Evolutionary conservation across 2,329 filamentous ascomycete species (phyloP).

Genomic region (Sphaerulina musiva): DNA sequence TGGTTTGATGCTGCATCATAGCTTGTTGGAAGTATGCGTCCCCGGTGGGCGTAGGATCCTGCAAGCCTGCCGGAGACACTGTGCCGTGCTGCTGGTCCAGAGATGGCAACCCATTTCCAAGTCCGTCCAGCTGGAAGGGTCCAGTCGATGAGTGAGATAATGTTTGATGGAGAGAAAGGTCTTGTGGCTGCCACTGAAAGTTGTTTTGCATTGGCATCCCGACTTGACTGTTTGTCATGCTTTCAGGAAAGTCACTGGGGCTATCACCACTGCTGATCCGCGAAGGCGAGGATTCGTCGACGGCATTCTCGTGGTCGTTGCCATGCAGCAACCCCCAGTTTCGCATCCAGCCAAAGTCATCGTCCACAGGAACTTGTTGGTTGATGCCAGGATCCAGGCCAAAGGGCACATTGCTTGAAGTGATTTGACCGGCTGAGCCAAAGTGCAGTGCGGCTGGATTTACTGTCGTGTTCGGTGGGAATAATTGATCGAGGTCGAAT

Average conservation of each 20-base stretch:
- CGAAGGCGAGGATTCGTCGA: constrained; percentile 91
- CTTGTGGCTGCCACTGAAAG: constrained; percentile 52
- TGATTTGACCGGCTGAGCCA: constrained; percentile 50
- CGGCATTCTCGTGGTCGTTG: constrained; percentile 54
- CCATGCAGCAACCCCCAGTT: constrained; percentile 65
- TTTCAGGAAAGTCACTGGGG: constrained; percentile 83
- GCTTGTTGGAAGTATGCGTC: constrained; percentile 76
- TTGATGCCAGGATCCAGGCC: constrained; percentile 28
- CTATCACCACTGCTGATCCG: constrained; percentile 94
- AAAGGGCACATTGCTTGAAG: constrained; percentile 39
- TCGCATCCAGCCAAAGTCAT: constrained; percentile 82
- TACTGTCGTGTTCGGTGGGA: constrained; percentile 58
- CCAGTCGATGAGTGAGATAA: constrained; percentile 56
- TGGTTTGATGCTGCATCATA: constrained; percentile 45
- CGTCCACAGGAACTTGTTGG: constrained; percentile 57
- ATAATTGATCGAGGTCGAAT: constrained; percentile 65
- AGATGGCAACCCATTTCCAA: constrained; percentile 68
- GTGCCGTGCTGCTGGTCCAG: constrained; percentile 63
- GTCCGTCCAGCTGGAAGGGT: constrained; percentile 69
- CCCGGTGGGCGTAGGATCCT: constrained; percentile 59
- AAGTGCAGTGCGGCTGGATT: constrained; percentile 71
- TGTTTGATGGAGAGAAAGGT: constrained; percentile 57
- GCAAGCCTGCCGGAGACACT: constrained; percentile 68
- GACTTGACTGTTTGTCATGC: constrained; percentile 70
- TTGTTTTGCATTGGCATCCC: constrained; percentile 24